Evolutionary conservation across 192 early-diverging fungal genomes (phyloP).

Genomic region (Fimicolochytrium jonesii): DNA sequence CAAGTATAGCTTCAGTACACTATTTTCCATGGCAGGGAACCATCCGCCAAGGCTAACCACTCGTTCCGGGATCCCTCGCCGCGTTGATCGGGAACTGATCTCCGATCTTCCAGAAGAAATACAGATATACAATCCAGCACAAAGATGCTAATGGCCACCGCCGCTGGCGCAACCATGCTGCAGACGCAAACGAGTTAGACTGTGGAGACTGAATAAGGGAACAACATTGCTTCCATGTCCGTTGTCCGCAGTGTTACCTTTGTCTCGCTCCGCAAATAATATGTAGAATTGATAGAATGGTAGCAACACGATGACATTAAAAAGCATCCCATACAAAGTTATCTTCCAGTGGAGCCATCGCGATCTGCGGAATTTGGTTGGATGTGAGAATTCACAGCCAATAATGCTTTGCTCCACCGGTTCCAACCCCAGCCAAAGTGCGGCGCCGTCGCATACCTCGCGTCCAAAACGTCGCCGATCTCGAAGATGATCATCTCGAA

Average conservation of each 20-base stretch:
- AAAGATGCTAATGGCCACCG: slow-evolving; percentile 14
- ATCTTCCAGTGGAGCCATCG: slow-evolving; percentile 75
- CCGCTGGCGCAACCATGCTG: slow-evolving; percentile 15
- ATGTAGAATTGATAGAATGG: slow-evolving; percentile 74
- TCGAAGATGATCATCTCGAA: slow-evolving; percentile 83
- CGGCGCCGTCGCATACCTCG: slow-evolving; percentile 10
- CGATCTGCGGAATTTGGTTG: slow-evolving; percentile 39
- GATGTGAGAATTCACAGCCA: too few relatives aligned
- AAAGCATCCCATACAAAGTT: slow-evolving; percentile 61
- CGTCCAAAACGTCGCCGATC: slow-evolving; percentile 56
- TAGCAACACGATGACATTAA: slow-evolving; percentile 65
- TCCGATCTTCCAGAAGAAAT: slow-evolving; percentile 30
- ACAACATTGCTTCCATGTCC: too few relatives aligned
- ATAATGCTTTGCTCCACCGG: not conserved
- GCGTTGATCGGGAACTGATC: slow-evolving; percentile 30
- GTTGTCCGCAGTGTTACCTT: too few relatives aligned
- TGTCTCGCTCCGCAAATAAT: slow-evolving; percentile 42
- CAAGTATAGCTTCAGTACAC: too few relatives aligned
- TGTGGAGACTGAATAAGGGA: not conserved
- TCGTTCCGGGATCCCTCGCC: not conserved
- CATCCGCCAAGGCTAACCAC: not conserved
- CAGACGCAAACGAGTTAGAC: too few relatives aligned
- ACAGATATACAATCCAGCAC: slow-evolving; percentile 30
- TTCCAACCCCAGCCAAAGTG: not conserved
- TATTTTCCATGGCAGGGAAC: not conserved